Conservation (phyloP, 139 green algal species). For the Axilococcus clingmanii region DNA sequence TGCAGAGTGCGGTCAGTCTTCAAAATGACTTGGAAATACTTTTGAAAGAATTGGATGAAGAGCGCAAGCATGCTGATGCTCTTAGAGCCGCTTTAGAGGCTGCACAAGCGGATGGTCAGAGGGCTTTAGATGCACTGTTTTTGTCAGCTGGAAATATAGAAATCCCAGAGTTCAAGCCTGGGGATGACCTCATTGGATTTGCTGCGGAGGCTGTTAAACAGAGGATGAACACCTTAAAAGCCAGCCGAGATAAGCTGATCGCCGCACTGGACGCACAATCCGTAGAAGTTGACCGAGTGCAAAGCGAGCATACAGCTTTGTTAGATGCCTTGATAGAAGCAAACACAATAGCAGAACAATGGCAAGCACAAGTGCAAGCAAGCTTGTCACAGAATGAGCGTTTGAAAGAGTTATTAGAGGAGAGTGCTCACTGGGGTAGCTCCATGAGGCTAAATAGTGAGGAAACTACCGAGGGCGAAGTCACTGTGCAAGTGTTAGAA, state of each 20-base stretch:
- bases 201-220: conserved; percentile 10
- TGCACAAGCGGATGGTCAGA: conserved; percentile 3
- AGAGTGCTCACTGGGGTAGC: conserved; percentile 43
- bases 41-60: conserved; percentile 15
- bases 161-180: not conserved
- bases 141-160: not conserved
- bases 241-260: conserved; percentile 47
- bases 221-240: conserved; percentile 40
- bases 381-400: conserved; percentile 31
- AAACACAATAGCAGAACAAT: conserved; percentile 8
- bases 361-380: conserved; percentile 51
- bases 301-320: conserved; percentile 27
- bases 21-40: conserved; percentile 16
- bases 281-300: conserved; percentile 44
- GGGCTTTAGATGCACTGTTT: not conserved
- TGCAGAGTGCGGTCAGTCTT: not conserved
- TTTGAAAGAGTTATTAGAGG: conserved; percentile 62
- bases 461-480: not conserved
- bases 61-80: conserved; percentile 7
- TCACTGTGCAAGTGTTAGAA: not conserved
- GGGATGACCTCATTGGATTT: conserved; percentile 9
- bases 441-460: not conserved
- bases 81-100: conserved; percentile 14
- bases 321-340: conserved; percentile 8
- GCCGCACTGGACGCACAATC: conserved; percentile 47